Evolutionary conservation across 352 stramenopile species (phyloP), one percentile per base, ranked within the genome.

Genomic region (Phytophthora syringae): DNA sequence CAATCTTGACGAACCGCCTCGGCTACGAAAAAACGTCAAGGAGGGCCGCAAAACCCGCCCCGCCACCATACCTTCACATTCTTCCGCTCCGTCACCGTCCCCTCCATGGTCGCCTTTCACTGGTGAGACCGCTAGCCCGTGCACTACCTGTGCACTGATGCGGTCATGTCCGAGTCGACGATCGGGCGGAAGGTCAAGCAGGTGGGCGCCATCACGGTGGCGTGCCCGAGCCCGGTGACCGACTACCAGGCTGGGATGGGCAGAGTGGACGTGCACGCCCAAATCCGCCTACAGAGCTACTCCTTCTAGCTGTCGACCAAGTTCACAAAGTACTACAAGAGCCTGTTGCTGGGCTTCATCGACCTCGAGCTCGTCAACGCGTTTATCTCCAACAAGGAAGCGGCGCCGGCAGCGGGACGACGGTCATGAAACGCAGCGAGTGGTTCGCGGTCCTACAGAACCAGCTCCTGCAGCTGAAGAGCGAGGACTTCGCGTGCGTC

Each of bases 1-100:
- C 73, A 0, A 60, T 73, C 50, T 63, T 73, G 55, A 42, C 49
- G 1, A 60, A 60, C 13, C 49, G 64, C 5, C 3, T 72, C 1
- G 56, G 56, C 5, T 72, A 43, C 5, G 44, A 62, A 21, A 37
- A 0, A 34, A 40, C 12, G 52, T 78, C 9, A 24, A 68, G 1
- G 42, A 52, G n/a, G 5, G 18, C 0, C 39, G 60, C 0, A 28
- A 68, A 25, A 60, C 61, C 0, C 63, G 62, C 0, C 61, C 49
- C 10, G 36, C 4, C 10, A 22, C 0, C 16, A 43, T 43, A 21
- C 36, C 0, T 43, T 43, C 36, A 43, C n/a, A 15, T 43, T 43
- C 16, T 43, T 15, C 2, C 15, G 16, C 15, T 43, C 36, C 0
- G 2, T 43, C 16, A 18, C 15, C 6, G 5, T 43, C 3, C 36